A percentile compares a stretch with the other conserved stretches of the same genome.
Conservation (phyloP, 192 early-diverging fungal species). For the Physocladia obscura region DNA sequence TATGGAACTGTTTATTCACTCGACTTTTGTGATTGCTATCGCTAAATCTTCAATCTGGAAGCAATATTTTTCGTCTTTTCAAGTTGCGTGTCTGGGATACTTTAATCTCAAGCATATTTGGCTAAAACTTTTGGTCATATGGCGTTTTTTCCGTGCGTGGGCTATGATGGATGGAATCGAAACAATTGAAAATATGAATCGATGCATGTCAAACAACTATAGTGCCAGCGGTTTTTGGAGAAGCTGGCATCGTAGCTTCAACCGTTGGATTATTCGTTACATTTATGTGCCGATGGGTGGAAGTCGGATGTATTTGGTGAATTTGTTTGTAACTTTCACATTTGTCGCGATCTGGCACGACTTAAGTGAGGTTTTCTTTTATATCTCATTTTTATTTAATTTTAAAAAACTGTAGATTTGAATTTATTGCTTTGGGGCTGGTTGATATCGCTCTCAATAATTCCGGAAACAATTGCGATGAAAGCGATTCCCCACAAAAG, state of each 20-base stretch:
- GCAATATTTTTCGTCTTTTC: constrained; percentile 64
- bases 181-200: constrained; percentile 90
- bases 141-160: constrained; percentile 98
- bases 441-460: constrained; percentile 82
- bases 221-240: constrained; percentile 92
- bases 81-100: constrained; percentile 85
- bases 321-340: constrained; percentile 86
- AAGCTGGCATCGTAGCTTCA: constrained; percentile 93
- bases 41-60: constrained; percentile 84
- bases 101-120: constrained; percentile 90
- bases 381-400: constrained; percentile 68
- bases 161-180: constrained; percentile 88
- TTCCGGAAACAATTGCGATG: constrained; percentile 78
- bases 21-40: constrained; percentile 86
- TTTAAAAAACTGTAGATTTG: constrained; percentile 34
- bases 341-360: constrained; percentile 99
- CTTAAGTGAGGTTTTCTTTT: constrained; percentile 93
- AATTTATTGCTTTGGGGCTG: constrained; percentile 89
- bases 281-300: constrained; percentile 89
- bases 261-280: constrained; percentile 75
- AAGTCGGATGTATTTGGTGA: constrained; percentile 61
- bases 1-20: constrained; percentile 90
- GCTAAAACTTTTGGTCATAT: constrained; percentile 93
- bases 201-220: constrained; percentile 97
- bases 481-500: constrained; percentile 1